phyloP scores from a whole-genome alignment of 768 basidiomycete genomes.

The Auriscalpium microsporum region DNA sequence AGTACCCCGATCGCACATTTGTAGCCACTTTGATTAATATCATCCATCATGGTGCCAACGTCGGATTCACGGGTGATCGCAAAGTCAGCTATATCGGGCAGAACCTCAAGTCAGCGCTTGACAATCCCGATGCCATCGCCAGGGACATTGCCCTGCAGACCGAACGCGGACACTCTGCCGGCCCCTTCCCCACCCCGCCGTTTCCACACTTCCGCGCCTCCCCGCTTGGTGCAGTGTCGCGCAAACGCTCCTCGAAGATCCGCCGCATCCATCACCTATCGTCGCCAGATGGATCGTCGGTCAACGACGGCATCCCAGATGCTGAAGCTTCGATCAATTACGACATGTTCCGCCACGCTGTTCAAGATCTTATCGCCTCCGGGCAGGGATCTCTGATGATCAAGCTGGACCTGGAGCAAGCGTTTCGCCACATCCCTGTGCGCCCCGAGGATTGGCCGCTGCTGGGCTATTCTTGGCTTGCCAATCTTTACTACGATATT shows the following conservation, averaged over 20 bases:
- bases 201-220: conserved; percentile 15
- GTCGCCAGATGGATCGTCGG: conserved; percentile 13
- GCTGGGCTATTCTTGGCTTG: conserved; percentile 26
- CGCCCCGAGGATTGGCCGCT: conserved; percentile 23
- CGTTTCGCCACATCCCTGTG: conserved; percentile 30
- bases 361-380: conserved; percentile 14
- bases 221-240: conserved; percentile 15
- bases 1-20: conserved; percentile 11
- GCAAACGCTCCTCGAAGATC: conserved; percentile 13
- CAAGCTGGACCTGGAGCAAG: conserved; percentile 30
- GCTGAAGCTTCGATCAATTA: conserved; percentile 22
- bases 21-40: conserved; percentile 11
- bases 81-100: conserved; percentile 8
- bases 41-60: conserved; percentile 8
- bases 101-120: conserved; percentile 13
- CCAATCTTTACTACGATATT: conserved; percentile 21
- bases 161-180: conserved; percentile 6
- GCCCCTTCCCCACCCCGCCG: conserved; percentile 15
- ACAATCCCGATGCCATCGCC: conserved; percentile 7
- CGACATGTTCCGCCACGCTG: conserved; percentile 18
- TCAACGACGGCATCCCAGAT: conserved; percentile 23
- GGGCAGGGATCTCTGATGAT: conserved; percentile 24
- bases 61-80: background rate
- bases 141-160: conserved; percentile 8
- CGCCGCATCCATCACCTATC: conserved; percentile 17